A percentile compares a stretch with the other conserved stretches of the same genome.
phyloP scores from a whole-genome alignment of 129 eudicot genomes.

The Dittrichia graveolens region DNA sequence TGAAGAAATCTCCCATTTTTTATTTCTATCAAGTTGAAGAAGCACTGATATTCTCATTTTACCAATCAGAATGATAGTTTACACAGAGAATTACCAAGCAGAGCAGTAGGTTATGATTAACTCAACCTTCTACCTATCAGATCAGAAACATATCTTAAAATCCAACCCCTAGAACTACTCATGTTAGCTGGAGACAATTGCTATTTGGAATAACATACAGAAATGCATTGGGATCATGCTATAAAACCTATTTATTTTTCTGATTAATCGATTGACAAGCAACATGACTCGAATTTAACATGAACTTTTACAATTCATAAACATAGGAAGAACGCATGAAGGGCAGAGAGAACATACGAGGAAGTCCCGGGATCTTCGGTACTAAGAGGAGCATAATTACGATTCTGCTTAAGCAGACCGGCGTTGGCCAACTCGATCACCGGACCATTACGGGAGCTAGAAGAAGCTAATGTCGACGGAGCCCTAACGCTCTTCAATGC shows the following conservation, averaged over 20 bases:
- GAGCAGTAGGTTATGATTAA: neutral
- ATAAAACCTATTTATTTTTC: neutral
- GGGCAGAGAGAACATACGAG: constrained; percentile 38
- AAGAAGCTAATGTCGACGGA: constrained; percentile 44
- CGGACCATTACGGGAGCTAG: constrained; percentile 47
- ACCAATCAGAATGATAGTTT: neutral
- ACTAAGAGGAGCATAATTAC: constrained; percentile 71
- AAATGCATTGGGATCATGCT: constrained; percentile 6
- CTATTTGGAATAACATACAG: neutral
- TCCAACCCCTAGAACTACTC: constrained; percentile 8
- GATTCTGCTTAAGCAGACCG: constrained; percentile 46
- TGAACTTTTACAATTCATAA: neutral
- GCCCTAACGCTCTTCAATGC: constrained; percentile 75
- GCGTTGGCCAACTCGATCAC: constrained; percentile 67
- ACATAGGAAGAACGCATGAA: neutral
- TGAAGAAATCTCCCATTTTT: neutral
- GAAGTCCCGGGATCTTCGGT: constrained; percentile 88
- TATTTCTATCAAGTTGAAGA: constrained; percentile 1
- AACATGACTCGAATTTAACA: neutral
- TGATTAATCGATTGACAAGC: neutral
- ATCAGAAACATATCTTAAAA: constrained; percentile 10
- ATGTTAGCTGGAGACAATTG: neutral
- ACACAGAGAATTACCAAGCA: neutral
- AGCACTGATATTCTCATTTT: neutral
- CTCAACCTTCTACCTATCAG: constrained; percentile 7